Conservation (phyloP, 306 rosid species). For the Alnus rubra region DNA sequence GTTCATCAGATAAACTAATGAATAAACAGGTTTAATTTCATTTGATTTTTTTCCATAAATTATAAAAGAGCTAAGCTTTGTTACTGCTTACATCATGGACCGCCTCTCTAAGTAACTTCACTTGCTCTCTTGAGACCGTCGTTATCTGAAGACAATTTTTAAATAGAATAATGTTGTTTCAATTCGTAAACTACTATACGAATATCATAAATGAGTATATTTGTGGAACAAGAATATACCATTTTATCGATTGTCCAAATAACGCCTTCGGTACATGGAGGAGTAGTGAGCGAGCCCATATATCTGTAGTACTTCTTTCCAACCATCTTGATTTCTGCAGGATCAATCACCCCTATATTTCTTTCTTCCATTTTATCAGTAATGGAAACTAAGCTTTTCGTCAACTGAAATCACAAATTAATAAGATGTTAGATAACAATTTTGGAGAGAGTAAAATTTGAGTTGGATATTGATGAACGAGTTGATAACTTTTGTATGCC, state of each 20-base stretch:
- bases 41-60: not conserved
- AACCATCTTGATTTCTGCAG: slow-evolving; percentile 36
- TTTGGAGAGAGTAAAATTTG: not conserved
- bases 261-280: slow-evolving; percentile 82
- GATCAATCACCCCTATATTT: slow-evolving; percentile 50
- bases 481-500: too few species aligned
- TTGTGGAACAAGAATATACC: slow-evolving; percentile 28
- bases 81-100: slow-evolving; percentile 60
- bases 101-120: slow-evolving; percentile 47
- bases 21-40: not conserved
- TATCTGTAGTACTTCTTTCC: slow-evolving; percentile 63
- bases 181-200: too few species aligned
- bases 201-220: not conserved
- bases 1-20: not conserved
- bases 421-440: not conserved
- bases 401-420: slow-evolving; percentile 39
- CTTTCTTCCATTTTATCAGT: slow-evolving; percentile 28
- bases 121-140: slow-evolving; percentile 44
- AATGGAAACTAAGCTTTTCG: slow-evolving; percentile 31
- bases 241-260: slow-evolving; percentile 63
- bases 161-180: too few species aligned
- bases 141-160: slow-evolving; percentile 32
- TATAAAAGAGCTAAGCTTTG: not conserved
- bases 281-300: slow-evolving; percentile 71
- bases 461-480: too few species aligned